Conservation (phyloP, 75 land plant genomes). For the Adiantum capillusveneris region DNA sequence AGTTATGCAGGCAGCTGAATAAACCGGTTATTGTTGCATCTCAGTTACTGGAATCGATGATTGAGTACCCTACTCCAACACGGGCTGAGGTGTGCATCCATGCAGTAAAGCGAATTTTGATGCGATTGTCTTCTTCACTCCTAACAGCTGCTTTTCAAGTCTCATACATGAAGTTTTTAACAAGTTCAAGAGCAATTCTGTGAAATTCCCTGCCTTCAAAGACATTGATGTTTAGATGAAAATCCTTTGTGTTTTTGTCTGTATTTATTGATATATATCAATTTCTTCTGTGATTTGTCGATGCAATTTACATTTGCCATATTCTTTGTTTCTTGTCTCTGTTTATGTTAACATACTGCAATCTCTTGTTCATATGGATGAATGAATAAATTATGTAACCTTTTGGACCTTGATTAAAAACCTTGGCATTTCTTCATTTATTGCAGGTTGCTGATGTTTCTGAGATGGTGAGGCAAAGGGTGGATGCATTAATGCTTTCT, state of each 20-base stretch:
- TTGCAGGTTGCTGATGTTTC: constrained; percentile 74
- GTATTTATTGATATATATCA: neutral
- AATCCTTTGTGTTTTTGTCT: neutral
- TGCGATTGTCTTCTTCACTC: neutral
- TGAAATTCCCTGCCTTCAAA: neutral
- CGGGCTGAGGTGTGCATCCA: constrained; percentile 90
- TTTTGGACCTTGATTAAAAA: neutral
- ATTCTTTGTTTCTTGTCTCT: neutral
- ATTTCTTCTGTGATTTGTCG: neutral
- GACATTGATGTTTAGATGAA: neutral
- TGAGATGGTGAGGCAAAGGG: constrained; percentile 53
- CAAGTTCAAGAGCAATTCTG: too few relatives aligned
- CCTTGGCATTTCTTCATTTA: too few relatives aligned
- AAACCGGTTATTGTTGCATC: constrained; percentile 88
- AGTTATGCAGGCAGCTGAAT: constrained; percentile 57
- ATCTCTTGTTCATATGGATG: neutral
- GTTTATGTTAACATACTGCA: neutral
- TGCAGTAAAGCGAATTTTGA: neutral
- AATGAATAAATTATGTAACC: too few relatives aligned
- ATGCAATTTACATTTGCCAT: neutral
- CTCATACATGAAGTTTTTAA: neutral
- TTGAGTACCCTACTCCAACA: constrained; percentile 93
- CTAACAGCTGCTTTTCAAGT: neutral
- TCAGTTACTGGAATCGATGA: constrained; percentile 93
- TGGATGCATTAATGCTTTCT: constrained; percentile 83